Percentiles rank a stretch among this genome's conserved stretches.
phyloP scores from a whole-genome alignment of 768 basidiomycete genomes.

The Auriscalpium orientale region DNA sequence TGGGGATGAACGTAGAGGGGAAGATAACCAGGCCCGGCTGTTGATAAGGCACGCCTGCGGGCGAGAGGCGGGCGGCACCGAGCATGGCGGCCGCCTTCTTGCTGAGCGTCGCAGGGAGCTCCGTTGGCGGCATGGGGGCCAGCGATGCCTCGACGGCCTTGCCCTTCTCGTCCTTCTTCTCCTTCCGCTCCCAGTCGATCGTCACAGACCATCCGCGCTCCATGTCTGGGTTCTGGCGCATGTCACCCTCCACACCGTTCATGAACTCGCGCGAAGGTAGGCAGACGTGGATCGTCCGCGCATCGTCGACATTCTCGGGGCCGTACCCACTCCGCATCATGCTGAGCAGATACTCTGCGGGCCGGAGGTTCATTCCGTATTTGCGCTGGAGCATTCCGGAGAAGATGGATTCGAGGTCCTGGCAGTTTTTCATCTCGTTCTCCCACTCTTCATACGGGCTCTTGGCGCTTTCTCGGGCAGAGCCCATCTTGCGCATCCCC shows the following conservation, averaged over 20 bases:
- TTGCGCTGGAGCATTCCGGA: slow-evolving; percentile 47
- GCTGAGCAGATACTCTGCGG: slow-evolving; percentile 41
- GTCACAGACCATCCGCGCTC: slow-evolving; percentile 28
- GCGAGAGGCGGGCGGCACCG: slow-evolving; percentile 18
- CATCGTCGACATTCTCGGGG: slow-evolving; percentile 33
- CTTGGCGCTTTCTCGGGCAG: background rate
- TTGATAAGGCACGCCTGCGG: slow-evolving; percentile 29
- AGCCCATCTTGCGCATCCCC: background rate
- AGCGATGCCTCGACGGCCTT: slow-evolving; percentile 19
- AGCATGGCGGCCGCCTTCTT: slow-evolving; percentile 32
- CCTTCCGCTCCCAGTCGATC: slow-evolving; percentile 30
- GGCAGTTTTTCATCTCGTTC: slow-evolving; percentile 30
- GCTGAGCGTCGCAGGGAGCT: slow-evolving; percentile 17
- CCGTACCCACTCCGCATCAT: slow-evolving; percentile 46
- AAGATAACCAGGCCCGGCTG: slow-evolving; percentile 57
- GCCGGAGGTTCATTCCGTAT: slow-evolving; percentile 45
- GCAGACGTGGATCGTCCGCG: slow-evolving; percentile 44
- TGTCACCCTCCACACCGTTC: slow-evolving; percentile 8
- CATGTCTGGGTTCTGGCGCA: slow-evolving; percentile 11
- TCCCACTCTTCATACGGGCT: slow-evolving; percentile 33
- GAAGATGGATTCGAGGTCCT: slow-evolving; percentile 50
- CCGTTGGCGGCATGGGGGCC: slow-evolving; percentile 3
- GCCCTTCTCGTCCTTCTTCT: slow-evolving; percentile 23
- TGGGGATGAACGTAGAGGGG: slow-evolving; percentile 52
- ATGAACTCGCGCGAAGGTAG: slow-evolving; percentile 40